Evolutionary conservation across 371 early-diverging fungal genomes (phyloP).

Genomic region (Mortierella sp.): DNA sequence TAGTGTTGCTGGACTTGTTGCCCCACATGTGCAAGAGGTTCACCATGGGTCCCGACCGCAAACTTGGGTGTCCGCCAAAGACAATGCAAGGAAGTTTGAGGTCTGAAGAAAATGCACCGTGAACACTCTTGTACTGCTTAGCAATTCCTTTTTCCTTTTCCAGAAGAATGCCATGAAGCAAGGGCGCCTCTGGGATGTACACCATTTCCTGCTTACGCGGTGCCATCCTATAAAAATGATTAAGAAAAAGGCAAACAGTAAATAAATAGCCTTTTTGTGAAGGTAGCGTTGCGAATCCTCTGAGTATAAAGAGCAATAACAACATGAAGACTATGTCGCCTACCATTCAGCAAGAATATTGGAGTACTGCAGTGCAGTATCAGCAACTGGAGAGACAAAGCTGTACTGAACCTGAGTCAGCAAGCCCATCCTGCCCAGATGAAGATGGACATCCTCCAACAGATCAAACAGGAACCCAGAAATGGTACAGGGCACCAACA

Average conservation of each 20-base stretch:
- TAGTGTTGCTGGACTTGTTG: constrained; percentile 58
- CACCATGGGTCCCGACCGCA: constrained; percentile 61
- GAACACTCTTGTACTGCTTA: constrained; percentile 59
- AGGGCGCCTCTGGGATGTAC: constrained; percentile 70
- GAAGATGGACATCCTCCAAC: constrained; percentile 70
- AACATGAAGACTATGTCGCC: background rate
- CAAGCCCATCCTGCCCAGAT: constrained; percentile 68
- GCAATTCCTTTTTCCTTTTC: constrained; percentile 62
- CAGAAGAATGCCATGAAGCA: constrained; percentile 68
- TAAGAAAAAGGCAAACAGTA: background rate
- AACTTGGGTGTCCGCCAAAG: constrained; percentile 71
- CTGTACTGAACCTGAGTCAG: constrained; percentile 73
- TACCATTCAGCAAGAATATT: constrained; percentile 93
- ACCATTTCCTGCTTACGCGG: constrained; percentile 68
- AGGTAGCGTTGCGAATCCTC: too few species aligned
- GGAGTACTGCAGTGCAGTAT: constrained; percentile 83
- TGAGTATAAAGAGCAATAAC: too few species aligned
- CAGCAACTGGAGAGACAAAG: constrained; percentile 82
- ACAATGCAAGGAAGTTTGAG: constrained; percentile 76
- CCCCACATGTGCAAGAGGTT: constrained; percentile 63
- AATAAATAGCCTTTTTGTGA: too few species aligned
- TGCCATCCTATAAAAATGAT: constrained; percentile 71
- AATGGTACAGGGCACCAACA: constrained; percentile 78
- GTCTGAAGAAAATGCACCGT: constrained; percentile 56
- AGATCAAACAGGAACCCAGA: constrained; percentile 85